A percentile compares a stretch with the other conserved stretches of the same genome.
Conservation (phyloP, 73 alveolate species). For the Paramecium pentaurelia region DNA sequence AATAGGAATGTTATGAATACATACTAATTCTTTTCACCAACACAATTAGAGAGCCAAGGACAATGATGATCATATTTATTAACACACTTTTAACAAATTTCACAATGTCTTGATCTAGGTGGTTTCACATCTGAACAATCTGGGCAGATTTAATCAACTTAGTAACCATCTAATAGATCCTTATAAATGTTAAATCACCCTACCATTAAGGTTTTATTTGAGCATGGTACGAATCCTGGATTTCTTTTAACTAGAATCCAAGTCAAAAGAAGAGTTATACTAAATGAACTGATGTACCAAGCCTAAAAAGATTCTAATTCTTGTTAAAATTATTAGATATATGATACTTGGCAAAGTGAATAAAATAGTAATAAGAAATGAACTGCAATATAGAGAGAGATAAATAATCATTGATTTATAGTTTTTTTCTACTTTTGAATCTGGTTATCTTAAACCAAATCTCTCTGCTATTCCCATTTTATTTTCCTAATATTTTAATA, state of each 20-base stretch:
- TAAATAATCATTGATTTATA: background rate
- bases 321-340: background rate
- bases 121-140: slow-evolving; percentile 20
- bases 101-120: slow-evolving; percentile 51
- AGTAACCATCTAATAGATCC: background rate
- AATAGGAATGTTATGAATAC: slow-evolving; percentile 24
- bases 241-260: background rate
- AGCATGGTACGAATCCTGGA: background rate
- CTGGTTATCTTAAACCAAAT: background rate
- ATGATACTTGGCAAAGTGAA: background rate
- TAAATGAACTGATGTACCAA: background rate
- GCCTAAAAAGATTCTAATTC: background rate
- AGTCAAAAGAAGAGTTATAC: background rate
- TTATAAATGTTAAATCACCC: background rate
- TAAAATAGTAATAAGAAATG: background rate
- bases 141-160: slow-evolving; percentile 15
- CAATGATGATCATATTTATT: slow-evolving; percentile 58
- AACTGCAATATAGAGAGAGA: background rate
- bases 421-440: slow-evolving; percentile 5
- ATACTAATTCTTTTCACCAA: slow-evolving; percentile 38
- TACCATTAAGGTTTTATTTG: background rate
- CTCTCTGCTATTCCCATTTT: background rate
- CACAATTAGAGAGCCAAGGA: slow-evolving; percentile 59
- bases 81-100: slow-evolving; percentile 48
- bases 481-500: background rate